Conservation (phyloP, 1,284 basidiomycete genomes). For the Microbotryum violaceum region DNA sequence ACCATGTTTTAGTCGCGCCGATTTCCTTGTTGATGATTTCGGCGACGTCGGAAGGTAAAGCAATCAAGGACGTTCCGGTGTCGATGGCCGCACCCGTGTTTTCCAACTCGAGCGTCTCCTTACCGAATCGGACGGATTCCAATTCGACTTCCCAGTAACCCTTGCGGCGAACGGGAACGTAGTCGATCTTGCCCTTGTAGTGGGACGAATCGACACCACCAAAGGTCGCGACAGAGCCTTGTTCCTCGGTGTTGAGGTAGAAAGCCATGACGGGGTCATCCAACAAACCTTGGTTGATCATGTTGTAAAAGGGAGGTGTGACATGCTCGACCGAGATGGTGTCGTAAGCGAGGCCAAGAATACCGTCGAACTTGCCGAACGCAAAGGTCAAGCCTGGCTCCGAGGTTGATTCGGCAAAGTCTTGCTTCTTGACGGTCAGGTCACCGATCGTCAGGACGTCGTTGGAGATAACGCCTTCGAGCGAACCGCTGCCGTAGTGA, state of each 20-base stretch:
- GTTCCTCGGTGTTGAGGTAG: constrained; percentile 78
- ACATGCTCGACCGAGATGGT: constrained; percentile 94
- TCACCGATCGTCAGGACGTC: constrained; percentile 81
- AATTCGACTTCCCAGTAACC: constrained; percentile 74
- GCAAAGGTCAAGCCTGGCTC: constrained; percentile 97
- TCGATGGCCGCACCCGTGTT: constrained; percentile 89
- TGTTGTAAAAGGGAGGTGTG: constrained; percentile 88
- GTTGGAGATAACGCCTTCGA: constrained; percentile 91
- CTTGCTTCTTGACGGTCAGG: constrained; percentile 63
- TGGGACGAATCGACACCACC: constrained; percentile 79
- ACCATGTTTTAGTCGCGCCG: constrained; percentile 80
- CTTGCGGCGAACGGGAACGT: constrained; percentile 88
- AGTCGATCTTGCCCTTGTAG: constrained; percentile 74
- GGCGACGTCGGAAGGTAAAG: constrained; percentile 84
- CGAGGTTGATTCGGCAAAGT: constrained; percentile 94
- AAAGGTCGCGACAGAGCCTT: constrained; percentile 84
- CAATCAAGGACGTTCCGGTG: constrained; percentile 87
- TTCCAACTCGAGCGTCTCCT: constrained; percentile 72
- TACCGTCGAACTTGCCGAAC: constrained; percentile 92
- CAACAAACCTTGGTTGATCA: constrained; percentile 77
- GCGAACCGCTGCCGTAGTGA: constrained; percentile 91
- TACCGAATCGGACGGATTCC: constrained; percentile 46
- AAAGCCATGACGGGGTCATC: constrained; percentile 89
- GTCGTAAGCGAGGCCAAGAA: constrained; percentile 89
- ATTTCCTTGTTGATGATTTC: constrained; percentile 94